Base-by-base conservation (phyloP, 345 rosid species). In the Abelmoschus esculentus region DNA sequence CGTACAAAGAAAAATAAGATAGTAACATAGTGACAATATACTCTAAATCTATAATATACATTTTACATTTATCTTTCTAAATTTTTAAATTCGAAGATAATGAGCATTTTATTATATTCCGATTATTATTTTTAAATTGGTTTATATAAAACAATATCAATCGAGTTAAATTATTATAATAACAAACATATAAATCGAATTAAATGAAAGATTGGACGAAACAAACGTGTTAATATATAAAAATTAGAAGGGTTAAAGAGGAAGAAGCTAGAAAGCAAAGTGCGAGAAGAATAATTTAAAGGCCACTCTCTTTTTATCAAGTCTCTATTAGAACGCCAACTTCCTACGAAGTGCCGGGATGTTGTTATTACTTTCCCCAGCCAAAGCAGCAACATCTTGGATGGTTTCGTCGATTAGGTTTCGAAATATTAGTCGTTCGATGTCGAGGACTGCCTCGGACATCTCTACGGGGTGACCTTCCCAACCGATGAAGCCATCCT, bases 371-470 rank as follows among this genome's bases (percentile, higher is more conserved):
- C 69, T 61, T 26, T 74, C 78, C 28, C 81, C 63, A 57, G 79
- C 66, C 36, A 76, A 67, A 26, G 79, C 70, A 57, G 87, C 93
- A 22, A 90, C 81, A 78, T 88, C 87, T 19, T 77, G 53, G 75
- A 95, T 91, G 36, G 92, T 86, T 75, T 95, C 99, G 7, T 89
- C 83, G 66, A 95, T 86, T 72, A 95, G 75, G 74, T 95, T 96
- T 84, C 89, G 92, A 76, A 90, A 91, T 28, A 95, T 72, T 29
- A 90, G 81, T 65, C 99, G 77, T 71, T 95, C 99, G 3, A 91
- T 78, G 67, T 88, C 89, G 13, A 95, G 82, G 52, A 87, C 93
- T 0, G 86, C 76, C 66, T 95, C 96, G 0, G 98, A 88, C 83
- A 81, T 70, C 85, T 91, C 96, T 31, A 81, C 58, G 6, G 85